These are phyloP conservation scores for Talinum fruticosum DNA, from an alignment of 148 eudicot species.

Conservation along the genomic window DNA sequence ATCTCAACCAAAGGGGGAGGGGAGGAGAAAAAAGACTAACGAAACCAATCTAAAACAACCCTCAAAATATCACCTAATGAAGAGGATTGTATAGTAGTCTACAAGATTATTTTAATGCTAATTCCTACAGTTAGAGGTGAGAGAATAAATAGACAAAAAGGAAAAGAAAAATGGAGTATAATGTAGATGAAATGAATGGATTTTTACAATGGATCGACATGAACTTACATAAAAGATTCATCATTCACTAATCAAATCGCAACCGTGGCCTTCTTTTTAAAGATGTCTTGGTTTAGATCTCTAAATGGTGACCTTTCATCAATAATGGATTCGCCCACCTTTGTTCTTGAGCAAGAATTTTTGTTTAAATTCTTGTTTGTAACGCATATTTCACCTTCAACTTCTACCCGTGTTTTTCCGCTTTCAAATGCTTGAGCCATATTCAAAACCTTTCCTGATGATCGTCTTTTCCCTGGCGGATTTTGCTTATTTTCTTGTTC, in stretches of 20 bases:
- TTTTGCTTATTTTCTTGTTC: not conserved
- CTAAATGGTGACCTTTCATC: constrained; percentile 75
- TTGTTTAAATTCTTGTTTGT: constrained; percentile 52
- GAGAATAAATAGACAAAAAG: not conserved
- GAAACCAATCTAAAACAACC: constrained; percentile 13
- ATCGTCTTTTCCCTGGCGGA: constrained; percentile 11
- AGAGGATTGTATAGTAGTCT: not conserved
- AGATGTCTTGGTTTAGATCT: constrained; percentile 45
- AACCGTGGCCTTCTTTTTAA: not conserved
- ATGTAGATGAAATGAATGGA: not conserved
- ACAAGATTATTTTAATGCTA: not conserved
- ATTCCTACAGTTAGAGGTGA: not conserved
- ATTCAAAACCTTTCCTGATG: constrained; percentile 33
- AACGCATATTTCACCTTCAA: constrained; percentile 31
- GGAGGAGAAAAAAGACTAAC: not conserved
- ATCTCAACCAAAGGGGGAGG: not conserved
- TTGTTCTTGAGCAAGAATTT: constrained; percentile 26
- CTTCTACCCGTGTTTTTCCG: constrained; percentile 10
- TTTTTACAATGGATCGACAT: constrained; percentile 1
- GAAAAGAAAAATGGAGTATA: not conserved
- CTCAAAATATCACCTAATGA: too few relatives aligned
- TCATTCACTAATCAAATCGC: constrained; percentile 14
- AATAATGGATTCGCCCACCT: constrained; percentile 36
- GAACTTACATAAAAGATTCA: not conserved
- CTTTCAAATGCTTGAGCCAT: constrained; percentile 34